Base-by-base conservation (phyloP, 768 basidiomycete genomes). In the Phylloporus rhodoxanthus region DNA sequence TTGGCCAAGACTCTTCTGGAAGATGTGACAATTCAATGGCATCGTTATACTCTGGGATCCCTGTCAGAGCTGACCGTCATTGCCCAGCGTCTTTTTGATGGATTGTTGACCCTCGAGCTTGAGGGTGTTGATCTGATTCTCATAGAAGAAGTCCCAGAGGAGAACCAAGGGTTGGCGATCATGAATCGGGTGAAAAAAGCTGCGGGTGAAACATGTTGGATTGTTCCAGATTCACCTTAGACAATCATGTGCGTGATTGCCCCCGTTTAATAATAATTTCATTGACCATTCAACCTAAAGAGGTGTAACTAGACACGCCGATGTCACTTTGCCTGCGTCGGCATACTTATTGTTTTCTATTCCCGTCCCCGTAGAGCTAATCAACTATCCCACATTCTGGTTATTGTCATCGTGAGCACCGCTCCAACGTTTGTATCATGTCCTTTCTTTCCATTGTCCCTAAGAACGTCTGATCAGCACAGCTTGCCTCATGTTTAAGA, bases 151-250 rank as follows among this genome's bases (percentile, higher is more conserved):
- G 75, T 94, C 8, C 68, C 74, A 33, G 91, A 96, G 66, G 79
- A 77, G 25, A 77, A 81, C 30, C 85, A 96, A 60, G 95, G 95
- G 0, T 68, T 96, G 25, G 95, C 95, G 6, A 80, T 97, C 25
- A 97, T 96, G 91, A 96, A 98, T 66, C 78, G 95, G 15, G 81
- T 93, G 21, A 78, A 79, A 53, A 97, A 97, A 64, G 94, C 95
- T 2, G 92, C 93, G 7, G 81, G 84, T 4, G 79, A 84, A 43
- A 58, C 57, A 9, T 52, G 53, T 32, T 73, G 72, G 69, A 52
- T 74, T 8, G 19, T 33, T 20, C 42, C 50, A 10, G 15, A 38
- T 33, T 37, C 50, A 19, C 8, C 28, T 25, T 65, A 65, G 53
- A 54, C 36, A 39, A 39, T 8, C 45, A 52, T 39, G 60, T 65